phyloP scores from a whole-genome alignment of 2,329 filamentous ascomycete species.

The Cercospora sojina region DNA sequence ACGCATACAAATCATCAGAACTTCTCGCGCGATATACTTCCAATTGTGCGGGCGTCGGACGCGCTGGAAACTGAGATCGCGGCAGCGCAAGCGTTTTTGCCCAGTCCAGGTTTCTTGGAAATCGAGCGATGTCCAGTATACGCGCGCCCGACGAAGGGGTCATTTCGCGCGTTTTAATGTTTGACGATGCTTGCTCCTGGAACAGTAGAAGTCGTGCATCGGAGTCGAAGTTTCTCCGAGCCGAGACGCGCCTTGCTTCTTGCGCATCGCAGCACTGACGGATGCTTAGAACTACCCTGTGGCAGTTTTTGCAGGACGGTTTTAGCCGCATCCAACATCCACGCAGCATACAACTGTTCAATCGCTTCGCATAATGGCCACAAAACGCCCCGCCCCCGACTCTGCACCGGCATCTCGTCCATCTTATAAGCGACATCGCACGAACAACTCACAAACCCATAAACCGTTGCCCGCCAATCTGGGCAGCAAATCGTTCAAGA shows the following conservation, averaged over 20 bases:
- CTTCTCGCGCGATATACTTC: slow-evolving; percentile 68
- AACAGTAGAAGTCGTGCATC: neutral
- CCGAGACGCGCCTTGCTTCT: neutral
- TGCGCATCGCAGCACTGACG: neutral
- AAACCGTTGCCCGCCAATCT: slow-evolving; percentile 22
- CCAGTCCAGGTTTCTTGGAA: slow-evolving; percentile 26
- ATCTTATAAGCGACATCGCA: slow-evolving; percentile 6
- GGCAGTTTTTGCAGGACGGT: neutral
- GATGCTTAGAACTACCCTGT: neutral
- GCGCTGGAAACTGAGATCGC: slow-evolving; percentile 50
- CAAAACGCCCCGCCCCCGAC: slow-evolving; percentile 26
- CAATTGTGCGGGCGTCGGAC: slow-evolving; percentile 45
- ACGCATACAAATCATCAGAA: slow-evolving; percentile 83
- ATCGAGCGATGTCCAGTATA: slow-evolving; percentile 11
- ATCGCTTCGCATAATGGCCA: slow-evolving; percentile 21
- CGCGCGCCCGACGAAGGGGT: slow-evolving; percentile 15
- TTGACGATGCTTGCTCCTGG: neutral
- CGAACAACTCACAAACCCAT: slow-evolving; percentile 18
- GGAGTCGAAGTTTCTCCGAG: neutral
- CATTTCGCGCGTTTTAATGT: slow-evolving; percentile 8
- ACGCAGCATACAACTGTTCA: neutral
- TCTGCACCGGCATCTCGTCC: neutral
- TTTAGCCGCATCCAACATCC: neutral
- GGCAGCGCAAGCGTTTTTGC: slow-evolving; percentile 49
- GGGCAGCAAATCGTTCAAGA: slow-evolving; percentile 35